Evolutionary conservation across 345 rosid species (phyloP).

Genomic region (Arabis alpina): DNA sequence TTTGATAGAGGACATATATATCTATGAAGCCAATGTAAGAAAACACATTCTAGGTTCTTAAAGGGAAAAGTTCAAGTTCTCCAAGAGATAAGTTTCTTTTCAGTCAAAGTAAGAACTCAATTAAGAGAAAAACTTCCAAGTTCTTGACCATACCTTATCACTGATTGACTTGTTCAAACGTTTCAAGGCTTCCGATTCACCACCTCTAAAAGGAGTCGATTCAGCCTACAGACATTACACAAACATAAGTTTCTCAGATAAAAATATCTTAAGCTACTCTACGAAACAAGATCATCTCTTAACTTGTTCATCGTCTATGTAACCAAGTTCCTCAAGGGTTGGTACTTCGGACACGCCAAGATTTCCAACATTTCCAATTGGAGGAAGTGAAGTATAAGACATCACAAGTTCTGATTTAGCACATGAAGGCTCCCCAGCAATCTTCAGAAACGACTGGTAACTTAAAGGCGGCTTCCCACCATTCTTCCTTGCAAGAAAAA

Average conservation of each 20-base stretch:
- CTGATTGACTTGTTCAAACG: conserved; percentile 64
- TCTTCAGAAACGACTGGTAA: conserved; percentile 86
- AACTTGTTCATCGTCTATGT: conserved; percentile 59
- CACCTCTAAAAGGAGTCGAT: conserved; percentile 76
- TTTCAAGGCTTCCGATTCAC: conserved; percentile 81
- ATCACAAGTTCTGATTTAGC: conserved; percentile 54
- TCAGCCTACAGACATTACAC: conserved; percentile 53
- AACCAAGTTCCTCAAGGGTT: conserved; percentile 72
- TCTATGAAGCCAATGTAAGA: background rate
- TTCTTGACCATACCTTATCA: conserved; percentile 56
- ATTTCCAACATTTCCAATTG: conserved; percentile 63
- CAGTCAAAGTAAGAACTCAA: background rate
- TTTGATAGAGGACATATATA: background rate
- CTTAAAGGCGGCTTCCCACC: conserved; percentile 86
- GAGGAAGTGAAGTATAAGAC: conserved; percentile 64
- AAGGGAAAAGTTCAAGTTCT: background rate
- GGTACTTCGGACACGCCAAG: conserved; percentile 68
- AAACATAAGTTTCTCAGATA: conserved; percentile 9
- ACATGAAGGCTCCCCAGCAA: conserved; percentile 87
- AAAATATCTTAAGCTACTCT: background rate
- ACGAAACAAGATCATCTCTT: conserved; percentile 14
- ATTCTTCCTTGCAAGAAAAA: conserved; percentile 50
- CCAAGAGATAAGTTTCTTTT: background rate
- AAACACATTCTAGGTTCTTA: background rate
- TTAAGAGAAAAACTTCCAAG: background rate